Conservation (phyloP, 805 yeast genomes). For the Pichia eremophila region DNA sequence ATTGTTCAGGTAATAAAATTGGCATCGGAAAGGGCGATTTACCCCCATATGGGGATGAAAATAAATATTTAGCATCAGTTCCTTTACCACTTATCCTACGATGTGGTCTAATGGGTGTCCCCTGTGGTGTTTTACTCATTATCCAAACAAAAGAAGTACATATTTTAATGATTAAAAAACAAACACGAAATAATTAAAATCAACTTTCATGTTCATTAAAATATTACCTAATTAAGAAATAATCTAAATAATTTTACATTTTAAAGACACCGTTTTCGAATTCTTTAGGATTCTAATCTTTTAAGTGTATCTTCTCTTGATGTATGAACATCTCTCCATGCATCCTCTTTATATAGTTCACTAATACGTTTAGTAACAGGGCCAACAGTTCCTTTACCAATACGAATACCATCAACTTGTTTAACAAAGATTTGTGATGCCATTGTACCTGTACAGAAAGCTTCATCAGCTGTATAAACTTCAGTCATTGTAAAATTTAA, state of each 20-base stretch:
- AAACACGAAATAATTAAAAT: no score
- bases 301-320: not conserved
- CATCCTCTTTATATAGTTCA: conserved; percentile 1
- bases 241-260: no score
- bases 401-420: conserved; percentile 1
- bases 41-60: conserved; percentile 10
- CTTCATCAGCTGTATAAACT: conserved; percentile 3
- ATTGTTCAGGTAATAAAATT: conserved; percentile 1
- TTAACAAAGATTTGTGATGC: conserved; percentile 3
- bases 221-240: no score
- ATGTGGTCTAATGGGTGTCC: not conserved
- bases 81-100: no score
- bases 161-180: no score
- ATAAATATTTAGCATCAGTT: not conserved
- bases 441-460: conserved; percentile 3
- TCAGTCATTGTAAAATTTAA: not conserved
- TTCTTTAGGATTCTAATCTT: not conserved
- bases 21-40: conserved; percentile 10
- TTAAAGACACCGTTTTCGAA: no score
- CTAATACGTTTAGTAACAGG: conserved; percentile 1
- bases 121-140: not conserved
- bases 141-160: no score
- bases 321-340: not conserved
- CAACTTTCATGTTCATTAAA: no score
- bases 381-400: not conserved